These are phyloP conservation scores for Chrysoporthe puriensis DNA, from an alignment of 2,329 filamentous ascomycete genomes.

Conservation along the genomic window DNA sequence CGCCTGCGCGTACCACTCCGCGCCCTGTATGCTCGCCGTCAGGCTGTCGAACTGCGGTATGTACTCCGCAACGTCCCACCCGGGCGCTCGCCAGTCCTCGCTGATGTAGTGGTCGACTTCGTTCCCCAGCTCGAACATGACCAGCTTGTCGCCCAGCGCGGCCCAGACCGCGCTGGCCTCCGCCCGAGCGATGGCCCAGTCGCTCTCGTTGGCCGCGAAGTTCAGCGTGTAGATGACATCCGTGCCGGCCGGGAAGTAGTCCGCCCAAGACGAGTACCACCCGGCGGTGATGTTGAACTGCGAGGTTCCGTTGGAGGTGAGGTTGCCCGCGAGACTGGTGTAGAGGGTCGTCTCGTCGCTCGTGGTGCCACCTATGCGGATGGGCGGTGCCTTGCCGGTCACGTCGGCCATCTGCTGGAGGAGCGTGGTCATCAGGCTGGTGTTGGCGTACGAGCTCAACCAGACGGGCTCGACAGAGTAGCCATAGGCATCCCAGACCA, in stretches of 20 bases:
- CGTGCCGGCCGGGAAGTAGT: conserved; percentile 39
- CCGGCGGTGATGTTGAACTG: conserved; percentile 39
- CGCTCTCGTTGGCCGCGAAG: conserved; percentile 36
- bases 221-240: conserved; percentile 41
- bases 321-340: conserved; percentile 34
- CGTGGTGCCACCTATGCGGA: conserved; percentile 42
- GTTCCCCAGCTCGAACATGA: conserved; percentile 41
- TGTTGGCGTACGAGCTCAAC: conserved; percentile 38
- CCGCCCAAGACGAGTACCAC: conserved; percentile 39
- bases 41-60: conserved; percentile 39
- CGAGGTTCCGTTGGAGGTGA: conserved; percentile 33
- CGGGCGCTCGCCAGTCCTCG: conserved; percentile 38
- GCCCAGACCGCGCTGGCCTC: conserved; percentile 37
- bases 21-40: conserved; percentile 36
- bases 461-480: conserved; percentile 42
- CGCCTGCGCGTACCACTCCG: conserved; percentile 37
- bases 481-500: conserved; percentile 38
- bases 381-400: conserved; percentile 38
- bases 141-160: conserved; percentile 36
- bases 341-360: conserved; percentile 40
- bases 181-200: conserved; percentile 25
- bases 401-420: conserved; percentile 35
- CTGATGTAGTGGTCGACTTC: conserved; percentile 43
- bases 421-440: conserved; percentile 35
- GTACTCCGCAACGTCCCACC: conserved; percentile 38